Evolutionary conservation across 768 basidiomycete species (phyloP), one percentile per base, ranked within the genome.

Genomic region (Mycena haematopus): DNA sequence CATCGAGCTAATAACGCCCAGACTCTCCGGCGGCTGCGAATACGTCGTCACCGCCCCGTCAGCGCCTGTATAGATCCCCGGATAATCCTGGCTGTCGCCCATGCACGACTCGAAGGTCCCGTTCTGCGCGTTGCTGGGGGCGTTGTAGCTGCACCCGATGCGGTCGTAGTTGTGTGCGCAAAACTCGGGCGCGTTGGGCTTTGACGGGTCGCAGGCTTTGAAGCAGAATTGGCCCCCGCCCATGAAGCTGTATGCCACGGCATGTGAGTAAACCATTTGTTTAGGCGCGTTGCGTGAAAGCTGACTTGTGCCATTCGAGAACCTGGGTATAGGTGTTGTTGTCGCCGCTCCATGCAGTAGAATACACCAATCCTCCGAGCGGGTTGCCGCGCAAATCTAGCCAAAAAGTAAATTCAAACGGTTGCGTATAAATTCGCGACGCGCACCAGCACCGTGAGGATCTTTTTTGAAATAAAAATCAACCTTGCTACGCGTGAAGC

Each of bases 91-190:
- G 70, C 84, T 77, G n/a, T 91, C 89, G 24, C 86, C 85, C 10
- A 82, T 70, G 76, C 92, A 94, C 9, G 80, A 75, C 60, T 86
- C 84, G 75, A 91, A 93, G 0, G 78, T 77, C 29, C 82, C 83
- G 47, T 86, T 77, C 51, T 80, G 72, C 36, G 89, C 88, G 35
- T 78, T 74, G 72, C 83, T 86, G 17, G 92, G 92, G 19, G 84
- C 87, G 72, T 92, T 93, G 79, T 86, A 92, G 2, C 64, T 69
- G 67, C 89, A 88, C 11, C 93, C 92, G 53, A 92, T 87, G 60
- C 87, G 88, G 70, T 92, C 91, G 62, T 79, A 88, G 63, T 86
- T 82, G 80, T 94, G 87, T 72, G 90, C 78, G 78, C 92, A 93
- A 68, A 73, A 82, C n/a, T 76, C 70, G 5, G 78, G 76, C 0